Conservation (phyloP, 768 basidiomycete species). For the Boletus barrowsii region DNA sequence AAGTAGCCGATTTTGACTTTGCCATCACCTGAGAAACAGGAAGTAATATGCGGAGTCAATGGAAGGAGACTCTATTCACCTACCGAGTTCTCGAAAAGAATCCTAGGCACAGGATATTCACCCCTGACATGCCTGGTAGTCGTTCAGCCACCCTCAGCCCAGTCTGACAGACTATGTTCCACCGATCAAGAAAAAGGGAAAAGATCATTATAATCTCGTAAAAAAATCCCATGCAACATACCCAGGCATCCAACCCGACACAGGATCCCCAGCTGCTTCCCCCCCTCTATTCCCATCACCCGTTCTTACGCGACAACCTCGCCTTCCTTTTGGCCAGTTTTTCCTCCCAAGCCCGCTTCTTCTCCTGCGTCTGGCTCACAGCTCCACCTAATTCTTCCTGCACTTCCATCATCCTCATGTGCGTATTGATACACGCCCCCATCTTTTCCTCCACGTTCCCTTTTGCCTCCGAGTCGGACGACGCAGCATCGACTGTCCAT, state of each 20-base stretch:
- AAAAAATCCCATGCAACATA: conserved; percentile 9
- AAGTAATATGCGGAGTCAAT: background rate
- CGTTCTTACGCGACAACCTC: conserved; percentile 24
- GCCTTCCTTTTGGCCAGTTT: conserved; percentile 37
- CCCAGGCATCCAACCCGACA: conserved; percentile 1
- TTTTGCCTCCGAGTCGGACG: conserved; percentile 2
- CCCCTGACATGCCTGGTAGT: background rate
- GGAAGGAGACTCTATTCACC: background rate
- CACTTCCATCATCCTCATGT: conserved; percentile 40
- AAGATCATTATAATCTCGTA: background rate
- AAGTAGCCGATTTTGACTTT: too few species aligned
- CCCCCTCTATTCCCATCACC: conserved; percentile 1
- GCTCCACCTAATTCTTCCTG: conserved; percentile 55
- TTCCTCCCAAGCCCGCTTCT: conserved; percentile 50
- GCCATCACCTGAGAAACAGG: too few species aligned
- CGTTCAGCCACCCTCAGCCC: background rate
- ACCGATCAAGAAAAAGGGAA: background rate
- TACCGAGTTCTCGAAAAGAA: background rate
- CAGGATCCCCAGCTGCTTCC: background rate
- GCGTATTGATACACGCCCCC: conserved; percentile 64
- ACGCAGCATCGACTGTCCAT: conserved; percentile 43
- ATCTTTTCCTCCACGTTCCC: conserved; percentile 57
- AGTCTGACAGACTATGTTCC: background rate
- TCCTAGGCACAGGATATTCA: background rate
- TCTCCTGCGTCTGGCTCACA: conserved; percentile 69